Conservation (phyloP, 805 yeast genomes). For the Wickerhamomyces xylosicus region DNA sequence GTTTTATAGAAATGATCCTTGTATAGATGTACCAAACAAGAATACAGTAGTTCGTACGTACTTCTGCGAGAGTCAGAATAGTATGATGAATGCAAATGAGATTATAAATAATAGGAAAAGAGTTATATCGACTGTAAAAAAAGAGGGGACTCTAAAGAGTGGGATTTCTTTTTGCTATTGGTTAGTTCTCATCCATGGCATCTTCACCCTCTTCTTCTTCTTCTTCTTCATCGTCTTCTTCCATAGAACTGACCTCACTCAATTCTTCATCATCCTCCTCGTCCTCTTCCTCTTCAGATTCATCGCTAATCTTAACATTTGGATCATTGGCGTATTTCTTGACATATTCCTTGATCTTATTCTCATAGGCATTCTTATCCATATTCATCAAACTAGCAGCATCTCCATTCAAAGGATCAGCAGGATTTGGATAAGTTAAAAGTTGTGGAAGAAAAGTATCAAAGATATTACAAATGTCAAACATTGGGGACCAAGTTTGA, state of each 20-base stretch:
- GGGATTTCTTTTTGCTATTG: constrained; percentile 11
- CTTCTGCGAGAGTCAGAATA: background rate
- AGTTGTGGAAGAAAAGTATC: constrained; percentile 91
- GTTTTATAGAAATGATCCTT: background rate
- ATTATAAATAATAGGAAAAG: background rate
- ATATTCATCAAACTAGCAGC: constrained; percentile 74
- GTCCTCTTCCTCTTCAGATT: constrained; percentile 37
- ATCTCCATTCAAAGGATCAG: constrained; percentile 87
- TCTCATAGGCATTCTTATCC: constrained; percentile 56
- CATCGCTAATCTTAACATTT: constrained; percentile 33
- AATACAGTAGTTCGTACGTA: too few species aligned
- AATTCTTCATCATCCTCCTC: constrained; percentile 31
- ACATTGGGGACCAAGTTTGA: constrained; percentile 98
- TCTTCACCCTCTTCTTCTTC: constrained; percentile 17
- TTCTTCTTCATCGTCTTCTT: constrained; percentile 14
- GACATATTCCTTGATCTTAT: constrained; percentile 65
- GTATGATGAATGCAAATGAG: background rate
- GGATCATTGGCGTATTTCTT: constrained; percentile 49
- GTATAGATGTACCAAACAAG: background rate
- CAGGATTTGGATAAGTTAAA: constrained; percentile 83
- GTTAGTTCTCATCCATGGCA: constrained; percentile 9
- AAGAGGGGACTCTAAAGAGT: background rate
- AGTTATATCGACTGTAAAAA: background rate
- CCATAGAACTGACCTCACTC: constrained; percentile 17
- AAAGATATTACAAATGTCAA: constrained; percentile 81